phyloP scores from a whole-genome alignment of 176 grass and related monocot genomes.

The Aegilops longissima region DNA sequence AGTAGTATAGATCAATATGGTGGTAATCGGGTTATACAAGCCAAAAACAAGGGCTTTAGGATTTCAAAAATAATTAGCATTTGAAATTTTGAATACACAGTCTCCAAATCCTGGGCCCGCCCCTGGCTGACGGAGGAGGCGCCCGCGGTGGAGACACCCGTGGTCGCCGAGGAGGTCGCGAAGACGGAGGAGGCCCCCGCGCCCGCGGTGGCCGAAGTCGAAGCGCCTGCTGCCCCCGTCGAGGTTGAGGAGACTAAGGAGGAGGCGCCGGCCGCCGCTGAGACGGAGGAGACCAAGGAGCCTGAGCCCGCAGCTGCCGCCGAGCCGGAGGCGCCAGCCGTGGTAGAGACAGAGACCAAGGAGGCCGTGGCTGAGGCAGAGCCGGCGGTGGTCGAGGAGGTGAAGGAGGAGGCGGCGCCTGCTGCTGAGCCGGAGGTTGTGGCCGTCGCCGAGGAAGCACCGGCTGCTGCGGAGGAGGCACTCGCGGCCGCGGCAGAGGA shows the following conservation, averaged over 20 bases:
- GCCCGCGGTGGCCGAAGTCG: slow-evolving; percentile 9
- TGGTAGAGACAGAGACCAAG: slow-evolving; percentile 25
- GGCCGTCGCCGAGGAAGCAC: background rate
- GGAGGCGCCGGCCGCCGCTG: background rate
- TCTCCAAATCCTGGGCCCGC: no score
- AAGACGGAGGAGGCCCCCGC: slow-evolving; percentile 38
- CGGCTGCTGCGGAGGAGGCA: background rate
- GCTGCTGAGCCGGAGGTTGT: slow-evolving; percentile 7
- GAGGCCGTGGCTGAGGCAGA: slow-evolving; percentile 13
- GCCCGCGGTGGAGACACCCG: slow-evolving; percentile 31
- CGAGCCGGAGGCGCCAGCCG: background rate
- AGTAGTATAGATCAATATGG: no score
- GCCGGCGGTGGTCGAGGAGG: background rate
- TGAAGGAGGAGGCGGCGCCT: background rate
- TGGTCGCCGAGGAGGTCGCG: slow-evolving; percentile 24
- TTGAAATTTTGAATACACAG: no score
- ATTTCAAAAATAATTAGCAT: no score
- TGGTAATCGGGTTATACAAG: no score
- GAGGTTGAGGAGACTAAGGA: background rate
- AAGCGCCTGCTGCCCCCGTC: slow-evolving; percentile 11
- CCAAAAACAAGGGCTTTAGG: no score
- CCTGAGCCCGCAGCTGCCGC: background rate
- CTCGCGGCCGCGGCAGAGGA: background rate
- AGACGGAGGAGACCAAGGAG: slow-evolving; percentile 1
- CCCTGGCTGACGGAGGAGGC: slow-evolving; percentile 38